Evolutionary conservation across 352 stramenopile species (phyloP).

Genomic region (Pythium aristosporum): DNA sequence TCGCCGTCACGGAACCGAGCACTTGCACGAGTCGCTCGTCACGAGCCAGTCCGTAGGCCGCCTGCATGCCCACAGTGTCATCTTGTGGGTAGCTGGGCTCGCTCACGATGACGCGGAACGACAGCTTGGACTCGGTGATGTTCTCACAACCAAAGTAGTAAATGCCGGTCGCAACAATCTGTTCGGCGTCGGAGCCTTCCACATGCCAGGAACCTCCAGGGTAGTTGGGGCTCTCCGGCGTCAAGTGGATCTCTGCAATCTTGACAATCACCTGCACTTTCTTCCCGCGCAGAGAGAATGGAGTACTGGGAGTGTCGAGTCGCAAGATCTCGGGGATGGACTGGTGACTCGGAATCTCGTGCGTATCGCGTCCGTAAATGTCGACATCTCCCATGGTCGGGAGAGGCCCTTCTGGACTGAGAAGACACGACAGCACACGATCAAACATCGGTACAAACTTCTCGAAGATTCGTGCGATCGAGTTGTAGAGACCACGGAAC

Average conservation of each 20-base stretch:
- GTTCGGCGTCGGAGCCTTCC: slow-evolving; percentile 29
- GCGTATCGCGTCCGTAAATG: slow-evolving; percentile 22
- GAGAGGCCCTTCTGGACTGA: background rate
- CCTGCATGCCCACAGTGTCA: background rate
- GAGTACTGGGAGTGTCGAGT: background rate
- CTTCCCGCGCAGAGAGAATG: slow-evolving; percentile 18
- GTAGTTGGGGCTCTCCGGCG: slow-evolving; percentile 29
- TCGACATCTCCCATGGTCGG: background rate
- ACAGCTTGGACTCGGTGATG: slow-evolving; percentile 26
- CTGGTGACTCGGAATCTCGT: slow-evolving; percentile 13
- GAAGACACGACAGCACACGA: slow-evolving; percentile 20
- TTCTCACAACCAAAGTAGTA: slow-evolving; percentile 34
- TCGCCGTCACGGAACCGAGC: slow-evolving; percentile 18
- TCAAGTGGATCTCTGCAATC: slow-evolving; percentile 32
- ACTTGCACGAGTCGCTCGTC: slow-evolving; percentile 16
- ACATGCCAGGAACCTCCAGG: slow-evolving; percentile 26
- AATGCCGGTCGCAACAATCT: slow-evolving; percentile 30
- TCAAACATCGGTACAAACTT: slow-evolving; percentile 38
- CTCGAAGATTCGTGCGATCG: slow-evolving; percentile 26
- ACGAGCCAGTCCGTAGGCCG: background rate
- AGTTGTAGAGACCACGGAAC: slow-evolving; percentile 25
- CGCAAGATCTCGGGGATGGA: slow-evolving; percentile 19
- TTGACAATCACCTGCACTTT: slow-evolving; percentile 42
- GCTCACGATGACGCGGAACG: slow-evolving; percentile 20
- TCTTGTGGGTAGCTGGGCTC: slow-evolving; percentile 1